Evolutionary conservation across 164 flowering plant genomes (phyloP).

Genomic region (Brasenia schreberi): DNA sequence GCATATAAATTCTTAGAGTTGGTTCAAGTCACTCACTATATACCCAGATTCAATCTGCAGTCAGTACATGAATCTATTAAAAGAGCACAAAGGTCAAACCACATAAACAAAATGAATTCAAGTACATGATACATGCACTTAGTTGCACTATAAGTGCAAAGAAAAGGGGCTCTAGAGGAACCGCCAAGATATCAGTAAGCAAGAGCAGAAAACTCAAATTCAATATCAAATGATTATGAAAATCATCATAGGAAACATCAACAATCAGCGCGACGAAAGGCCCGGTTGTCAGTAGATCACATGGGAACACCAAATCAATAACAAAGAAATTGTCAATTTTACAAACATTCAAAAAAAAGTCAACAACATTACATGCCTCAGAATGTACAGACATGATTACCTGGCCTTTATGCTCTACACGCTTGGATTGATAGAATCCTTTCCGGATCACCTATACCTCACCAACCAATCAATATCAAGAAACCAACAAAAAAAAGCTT

Average conservation of each 20-base stretch:
- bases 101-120: not conserved
- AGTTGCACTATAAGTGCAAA: not conserved
- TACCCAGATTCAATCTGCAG: not conserved
- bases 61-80: not conserved
- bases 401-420: slow-evolving; percentile 84
- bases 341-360: not conserved
- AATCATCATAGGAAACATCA: no score
- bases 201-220: no score
- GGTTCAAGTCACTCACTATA: no score
- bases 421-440: slow-evolving; percentile 64
- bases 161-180: not conserved
- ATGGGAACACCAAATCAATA: no score
- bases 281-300: no score
- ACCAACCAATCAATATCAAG: not conserved
- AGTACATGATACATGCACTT: not conserved
- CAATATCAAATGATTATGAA: no score
- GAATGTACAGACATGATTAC: slow-evolving; percentile 16
- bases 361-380: not conserved
- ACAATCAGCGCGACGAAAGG: no score
- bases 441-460: slow-evolving; percentile 49
- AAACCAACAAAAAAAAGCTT: not conserved
- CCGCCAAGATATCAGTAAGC: no score
- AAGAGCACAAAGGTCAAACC: not conserved
- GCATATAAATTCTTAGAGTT: no score
- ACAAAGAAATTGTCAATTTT: no score